Evolutionary conservation across 2,329 filamentous ascomycete species (phyloP), one percentile per base, ranked within the genome.

Genomic region (Periconia macrospinosa): DNA sequence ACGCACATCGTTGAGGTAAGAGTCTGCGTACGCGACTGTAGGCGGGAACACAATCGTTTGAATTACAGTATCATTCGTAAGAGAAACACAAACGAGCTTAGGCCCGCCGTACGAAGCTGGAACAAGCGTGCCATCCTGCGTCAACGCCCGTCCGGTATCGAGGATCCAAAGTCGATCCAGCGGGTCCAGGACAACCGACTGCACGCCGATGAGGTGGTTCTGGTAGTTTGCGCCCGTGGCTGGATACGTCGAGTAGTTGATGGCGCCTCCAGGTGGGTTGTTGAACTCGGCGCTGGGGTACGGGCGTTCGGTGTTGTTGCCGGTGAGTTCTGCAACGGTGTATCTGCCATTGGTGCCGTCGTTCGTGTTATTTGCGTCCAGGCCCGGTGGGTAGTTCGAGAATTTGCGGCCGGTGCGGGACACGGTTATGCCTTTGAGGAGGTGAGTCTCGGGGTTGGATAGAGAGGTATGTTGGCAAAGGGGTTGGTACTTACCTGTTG

Each of bases 1-100:
- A 47, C 81, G 78, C 9, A 83, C 71, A 55, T 83, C 81, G 61
- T 83, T 83, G 35, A 81, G 74, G 56, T 83, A 83, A 15, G 74
- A 78, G 57, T 79, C 78, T 13, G 76, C 57, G 48, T 73, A 79
- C 6, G 78, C 79, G 10, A 82, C 79, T 7, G 67, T 74, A 1
- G 69, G 54, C 0, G 78, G 77, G 64, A 83, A 83, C 6, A 79
- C 61, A 50, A 83, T 83, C 1, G 79, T 83, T 48, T 78, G 69
- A 62, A 82, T 72, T 23, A 82, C 67, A 8, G 69, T 66, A 62
- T 83, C 72, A 48, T 69, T 79, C 3, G 61, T 62, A 6, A 83
- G 69, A 56, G 81, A 63, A 11, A 83, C 74, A 8, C 78, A 77
- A 10, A 83, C 58, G 10, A 83, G 70, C 56, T 83, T 83, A 0